These are phyloP conservation scores for Rhizomucor miehei DNA, from an alignment of 371 early-diverging fungal genomes.

Conservation along the genomic window DNA sequence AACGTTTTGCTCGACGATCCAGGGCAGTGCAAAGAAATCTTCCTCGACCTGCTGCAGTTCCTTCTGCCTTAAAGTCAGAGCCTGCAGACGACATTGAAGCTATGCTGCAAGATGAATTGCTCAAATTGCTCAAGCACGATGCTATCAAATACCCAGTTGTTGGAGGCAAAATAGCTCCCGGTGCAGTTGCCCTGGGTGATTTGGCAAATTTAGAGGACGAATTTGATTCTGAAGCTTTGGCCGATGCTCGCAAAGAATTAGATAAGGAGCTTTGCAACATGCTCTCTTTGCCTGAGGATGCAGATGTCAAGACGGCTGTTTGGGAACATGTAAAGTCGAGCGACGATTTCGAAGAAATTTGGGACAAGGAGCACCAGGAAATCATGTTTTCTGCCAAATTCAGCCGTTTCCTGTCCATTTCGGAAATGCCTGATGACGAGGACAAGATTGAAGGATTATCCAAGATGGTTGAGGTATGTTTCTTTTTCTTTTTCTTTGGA, in stretches of 20 bases:
- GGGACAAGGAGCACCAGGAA: slow-evolving; percentile 41
- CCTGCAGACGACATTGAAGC: slow-evolving; percentile 20
- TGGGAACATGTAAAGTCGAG: slow-evolving; percentile 27
- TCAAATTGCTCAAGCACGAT: slow-evolving; percentile 62
- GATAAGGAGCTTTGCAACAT: slow-evolving; percentile 30
- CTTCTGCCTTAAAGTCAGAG: slow-evolving; percentile 17
- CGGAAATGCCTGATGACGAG: slow-evolving; percentile 34
- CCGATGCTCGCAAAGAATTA: slow-evolving; percentile 43
- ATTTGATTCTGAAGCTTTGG: slow-evolving; percentile 35
- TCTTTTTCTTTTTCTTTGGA: background rate
- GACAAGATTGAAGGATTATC: slow-evolving; percentile 42
- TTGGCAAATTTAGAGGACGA: slow-evolving; percentile 50
- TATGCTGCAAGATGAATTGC: slow-evolving; percentile 67
- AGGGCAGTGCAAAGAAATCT: slow-evolving; percentile 73
- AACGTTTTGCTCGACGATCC: slow-evolving; percentile 60
- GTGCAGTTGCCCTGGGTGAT: slow-evolving; percentile 30
- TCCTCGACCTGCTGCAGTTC: slow-evolving; percentile 69
- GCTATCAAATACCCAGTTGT: slow-evolving; percentile 68
- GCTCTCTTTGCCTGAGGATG: slow-evolving; percentile 17
- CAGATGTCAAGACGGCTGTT: slow-evolving; percentile 33
- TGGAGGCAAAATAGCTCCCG: slow-evolving; percentile 53
- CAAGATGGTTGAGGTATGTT: slow-evolving; percentile 43
- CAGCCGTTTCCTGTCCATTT: slow-evolving; percentile 36
- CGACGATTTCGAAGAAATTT: slow-evolving; percentile 37
- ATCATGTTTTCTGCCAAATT: slow-evolving; percentile 40